phyloP scores from a whole-genome alignment of 192 early-diverging fungal species.

The Gaertneriomyces sp. region DNA sequence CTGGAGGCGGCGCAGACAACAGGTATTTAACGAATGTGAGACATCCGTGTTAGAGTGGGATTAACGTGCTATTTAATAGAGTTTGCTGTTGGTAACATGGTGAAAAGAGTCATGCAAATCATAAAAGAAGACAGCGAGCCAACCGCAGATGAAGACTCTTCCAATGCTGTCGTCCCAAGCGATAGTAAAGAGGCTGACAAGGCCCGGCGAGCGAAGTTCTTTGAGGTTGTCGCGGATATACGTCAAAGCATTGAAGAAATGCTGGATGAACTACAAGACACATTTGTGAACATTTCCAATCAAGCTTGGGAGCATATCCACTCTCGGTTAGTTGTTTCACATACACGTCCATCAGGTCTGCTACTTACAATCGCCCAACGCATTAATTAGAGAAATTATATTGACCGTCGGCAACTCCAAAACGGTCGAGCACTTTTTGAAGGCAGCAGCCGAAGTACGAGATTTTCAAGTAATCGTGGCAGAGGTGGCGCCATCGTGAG shows the following conservation, averaged over 20 bases:
- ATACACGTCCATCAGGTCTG: not conserved
- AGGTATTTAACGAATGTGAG: constrained; percentile 30
- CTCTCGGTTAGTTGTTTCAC: constrained; percentile 69
- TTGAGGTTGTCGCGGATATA: constrained; percentile 58
- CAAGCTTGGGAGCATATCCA: constrained; percentile 91
- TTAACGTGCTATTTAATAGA: constrained; percentile 44
- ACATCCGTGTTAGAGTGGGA: not conserved
- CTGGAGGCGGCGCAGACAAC: constrained; percentile 77
- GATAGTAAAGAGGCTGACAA: not conserved
- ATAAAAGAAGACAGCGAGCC: constrained; percentile 66
- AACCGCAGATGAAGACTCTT: not conserved
- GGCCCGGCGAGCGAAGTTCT: constrained; percentile 41
- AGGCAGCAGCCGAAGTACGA: constrained; percentile 75
- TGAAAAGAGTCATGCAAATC: constrained; percentile 76
- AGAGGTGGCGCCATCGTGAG: constrained; percentile 83
- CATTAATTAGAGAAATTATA: constrained; percentile 76
- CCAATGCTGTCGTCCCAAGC: not conserved
- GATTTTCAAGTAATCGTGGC: constrained; percentile 95
- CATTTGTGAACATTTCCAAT: constrained; percentile 72
- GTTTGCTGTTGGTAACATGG: constrained; percentile 80
- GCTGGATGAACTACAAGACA: constrained; percentile 78
- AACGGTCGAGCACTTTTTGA: constrained; percentile 82
- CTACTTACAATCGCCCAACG: too few species aligned
- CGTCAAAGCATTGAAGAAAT: constrained; percentile 83
- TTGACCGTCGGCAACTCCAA: constrained; percentile 87